A percentile compares a stretch with the other conserved stretches of the same genome.
phyloP scores from a whole-genome alignment of 2,329 filamentous ascomycete genomes.

The Penicillium decumbens region DNA sequence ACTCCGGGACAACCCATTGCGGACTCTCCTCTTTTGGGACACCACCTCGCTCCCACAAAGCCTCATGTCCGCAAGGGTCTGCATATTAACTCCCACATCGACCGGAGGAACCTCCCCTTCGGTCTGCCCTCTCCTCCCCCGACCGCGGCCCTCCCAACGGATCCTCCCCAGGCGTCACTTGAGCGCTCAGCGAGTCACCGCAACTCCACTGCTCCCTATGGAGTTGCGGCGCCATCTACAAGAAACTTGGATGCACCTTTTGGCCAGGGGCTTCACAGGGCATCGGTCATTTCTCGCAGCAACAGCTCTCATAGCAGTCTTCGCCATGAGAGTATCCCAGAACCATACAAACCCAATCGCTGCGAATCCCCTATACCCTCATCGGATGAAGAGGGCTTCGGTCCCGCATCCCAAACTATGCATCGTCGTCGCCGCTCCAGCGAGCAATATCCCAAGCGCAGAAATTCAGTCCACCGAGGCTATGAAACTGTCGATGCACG shows the following conservation, averaged over 20 bases:
- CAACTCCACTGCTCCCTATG: conserved; percentile 17
- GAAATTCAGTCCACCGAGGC: conserved; percentile 8
- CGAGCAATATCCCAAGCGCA: conserved; percentile 12
- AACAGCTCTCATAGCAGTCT: conserved; percentile 25
- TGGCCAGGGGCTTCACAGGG: conserved; percentile 9
- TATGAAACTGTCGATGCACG: conserved; percentile 13
- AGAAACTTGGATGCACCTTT: conserved; percentile 12
- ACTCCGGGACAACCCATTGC: conserved; percentile 13
- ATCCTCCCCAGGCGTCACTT: conserved; percentile 14
- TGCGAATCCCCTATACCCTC: conserved; percentile 37
- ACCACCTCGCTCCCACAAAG: conserved; percentile 6
- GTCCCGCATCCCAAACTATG: conserved; percentile 9
- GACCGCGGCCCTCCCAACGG: conserved; percentile 22
- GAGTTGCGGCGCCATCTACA: background rate
- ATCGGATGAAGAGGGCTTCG: conserved; percentile 39
- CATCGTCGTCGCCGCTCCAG: conserved; percentile 7
- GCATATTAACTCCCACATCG: conserved; percentile 10
- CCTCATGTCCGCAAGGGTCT: conserved; percentile 5
- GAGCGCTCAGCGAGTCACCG: conserved; percentile 10
- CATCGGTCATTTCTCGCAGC: conserved; percentile 20
- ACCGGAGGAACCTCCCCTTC: conserved; percentile 20
- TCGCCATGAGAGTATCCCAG: conserved; percentile 18
- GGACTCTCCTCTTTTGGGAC: conserved; percentile 21
- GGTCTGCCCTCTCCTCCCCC: conserved; percentile 27
- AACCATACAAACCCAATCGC: conserved; percentile 15